Conservation (phyloP, 805 yeast genomes). For the Starmerella stellata region DNA sequence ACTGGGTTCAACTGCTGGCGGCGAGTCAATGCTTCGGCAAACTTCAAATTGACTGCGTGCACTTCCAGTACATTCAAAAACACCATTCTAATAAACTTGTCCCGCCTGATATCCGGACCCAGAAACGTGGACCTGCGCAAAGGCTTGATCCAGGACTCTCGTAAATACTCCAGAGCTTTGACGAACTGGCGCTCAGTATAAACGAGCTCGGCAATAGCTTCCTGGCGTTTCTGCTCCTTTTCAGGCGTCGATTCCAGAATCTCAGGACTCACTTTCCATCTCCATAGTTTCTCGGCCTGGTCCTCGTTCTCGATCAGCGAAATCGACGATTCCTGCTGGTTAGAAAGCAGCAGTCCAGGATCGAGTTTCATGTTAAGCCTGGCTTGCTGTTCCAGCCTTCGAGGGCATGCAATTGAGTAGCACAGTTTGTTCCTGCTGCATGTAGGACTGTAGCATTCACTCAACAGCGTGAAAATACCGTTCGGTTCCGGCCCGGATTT, state of each 20-base stretch:
- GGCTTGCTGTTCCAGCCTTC: constrained; percentile 89
- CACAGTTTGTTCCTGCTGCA: constrained; percentile 77
- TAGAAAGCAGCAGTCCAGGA: constrained; percentile 57
- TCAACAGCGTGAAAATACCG: constrained; percentile 81
- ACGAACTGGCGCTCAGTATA: constrained; percentile 91
- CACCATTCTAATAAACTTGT: constrained; percentile 76
- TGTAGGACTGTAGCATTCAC: constrained; percentile 94
- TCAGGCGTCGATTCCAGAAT: constrained; percentile 64
- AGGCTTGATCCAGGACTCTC: constrained; percentile 89
- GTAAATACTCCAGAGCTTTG: constrained; percentile 76
- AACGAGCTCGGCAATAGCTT: constrained; percentile 80
- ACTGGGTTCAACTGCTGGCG: constrained; percentile 76
- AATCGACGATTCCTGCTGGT: constrained; percentile 32
- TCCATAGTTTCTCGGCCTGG: constrained; percentile 61
- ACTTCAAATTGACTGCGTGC: constrained; percentile 59
- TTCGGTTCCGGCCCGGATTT: constrained; percentile 31
- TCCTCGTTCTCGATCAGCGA: constrained; percentile 41
- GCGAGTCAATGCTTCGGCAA: constrained; percentile 75
- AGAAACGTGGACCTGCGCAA: constrained; percentile 70
- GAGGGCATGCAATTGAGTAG: constrained; percentile 90
- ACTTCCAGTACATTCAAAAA: constrained; percentile 81
- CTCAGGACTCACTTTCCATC: constrained; percentile 69
- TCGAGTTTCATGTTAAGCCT: constrained; percentile 73
- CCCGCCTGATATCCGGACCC: constrained; percentile 76
- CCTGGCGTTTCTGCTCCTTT: constrained; percentile 80